A percentile compares a stretch with the other conserved stretches of the same genome.
phyloP scores from a whole-genome alignment of 345 rosid species.

The Eucalyptus marginata region DNA sequence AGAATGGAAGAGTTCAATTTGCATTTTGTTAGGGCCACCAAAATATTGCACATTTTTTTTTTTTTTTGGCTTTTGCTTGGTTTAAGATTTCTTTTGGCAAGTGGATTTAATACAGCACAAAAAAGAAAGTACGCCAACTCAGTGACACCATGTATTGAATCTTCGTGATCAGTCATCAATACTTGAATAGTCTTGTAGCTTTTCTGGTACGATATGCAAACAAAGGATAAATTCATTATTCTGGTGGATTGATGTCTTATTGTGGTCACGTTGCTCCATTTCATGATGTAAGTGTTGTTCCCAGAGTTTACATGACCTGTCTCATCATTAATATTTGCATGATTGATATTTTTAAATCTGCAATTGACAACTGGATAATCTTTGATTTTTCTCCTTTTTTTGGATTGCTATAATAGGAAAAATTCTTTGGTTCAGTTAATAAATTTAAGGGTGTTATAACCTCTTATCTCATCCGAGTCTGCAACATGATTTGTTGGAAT shows the following conservation, averaged over 20 bases:
- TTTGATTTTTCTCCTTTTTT: not conserved
- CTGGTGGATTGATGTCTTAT: not conserved
- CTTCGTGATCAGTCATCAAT: not conserved
- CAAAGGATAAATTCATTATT: not conserved
- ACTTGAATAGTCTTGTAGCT: not conserved
- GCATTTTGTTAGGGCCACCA: not conserved
- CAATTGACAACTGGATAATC: not conserved
- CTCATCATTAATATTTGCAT: not conserved
- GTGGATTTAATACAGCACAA: not conserved
- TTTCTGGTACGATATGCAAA: not conserved
- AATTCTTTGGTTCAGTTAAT: not conserved
- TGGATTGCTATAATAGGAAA: not conserved
- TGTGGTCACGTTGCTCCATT: not conserved
- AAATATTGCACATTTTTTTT: not conserved
- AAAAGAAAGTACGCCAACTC: not conserved
- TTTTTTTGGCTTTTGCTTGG: not conserved
- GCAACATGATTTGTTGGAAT: not conserved
- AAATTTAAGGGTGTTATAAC: not conserved
- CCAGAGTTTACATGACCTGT: not conserved
- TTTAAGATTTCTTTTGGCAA: not conserved
- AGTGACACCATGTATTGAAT: not conserved
- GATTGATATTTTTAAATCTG: not conserved
- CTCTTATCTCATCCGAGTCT: not conserved
- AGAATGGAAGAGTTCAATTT: not conserved
- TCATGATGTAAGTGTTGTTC: not conserved